Conservation (phyloP, 139 green algal genomes). For the Micractinium conductrix region DNA sequence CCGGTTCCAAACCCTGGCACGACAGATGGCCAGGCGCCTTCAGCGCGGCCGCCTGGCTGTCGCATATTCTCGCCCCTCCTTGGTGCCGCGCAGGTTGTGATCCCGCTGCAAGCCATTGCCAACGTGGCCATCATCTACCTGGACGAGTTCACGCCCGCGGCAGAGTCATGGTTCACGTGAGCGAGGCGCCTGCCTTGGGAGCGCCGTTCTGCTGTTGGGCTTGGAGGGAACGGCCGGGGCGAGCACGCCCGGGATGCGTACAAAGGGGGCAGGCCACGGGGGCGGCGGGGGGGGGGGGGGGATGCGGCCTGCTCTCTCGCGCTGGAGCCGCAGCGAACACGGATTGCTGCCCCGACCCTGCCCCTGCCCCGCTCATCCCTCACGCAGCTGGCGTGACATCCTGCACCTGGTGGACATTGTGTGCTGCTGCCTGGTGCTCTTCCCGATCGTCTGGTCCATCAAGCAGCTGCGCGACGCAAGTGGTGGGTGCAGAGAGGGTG, state of each 20-base stretch:
- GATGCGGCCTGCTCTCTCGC: background rate
- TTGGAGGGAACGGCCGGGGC: too few species aligned
- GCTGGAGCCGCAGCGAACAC: background rate
- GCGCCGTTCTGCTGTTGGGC: background rate
- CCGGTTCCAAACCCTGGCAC: too few species aligned
- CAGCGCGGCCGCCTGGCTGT: background rate
- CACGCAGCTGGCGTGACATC: constrained; percentile 89
- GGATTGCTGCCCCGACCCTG: background rate
- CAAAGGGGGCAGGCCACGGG: background rate
- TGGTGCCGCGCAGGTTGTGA: constrained; percentile 91
- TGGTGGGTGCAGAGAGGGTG: constrained; percentile 48
- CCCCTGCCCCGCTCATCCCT: background rate
- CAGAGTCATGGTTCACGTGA: constrained; percentile 84
- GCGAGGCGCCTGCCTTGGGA: background rate
- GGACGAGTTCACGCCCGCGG: constrained; percentile 84
- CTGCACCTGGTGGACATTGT: constrained; percentile 98
- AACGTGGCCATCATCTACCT: constrained; percentile 94
- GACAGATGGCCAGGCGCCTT: too few species aligned
- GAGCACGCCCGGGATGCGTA: too few species aligned
- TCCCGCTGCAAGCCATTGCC: constrained; percentile 94
- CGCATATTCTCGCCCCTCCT: too few species aligned
- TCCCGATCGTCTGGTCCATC: constrained; percentile 99
- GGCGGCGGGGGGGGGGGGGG: background rate
- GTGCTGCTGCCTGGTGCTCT: constrained; percentile 98
- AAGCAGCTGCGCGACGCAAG: constrained; percentile 84